Base-by-base conservation (phyloP, 148 eudicot genomes). In the Nyssa sinensis region DNA sequence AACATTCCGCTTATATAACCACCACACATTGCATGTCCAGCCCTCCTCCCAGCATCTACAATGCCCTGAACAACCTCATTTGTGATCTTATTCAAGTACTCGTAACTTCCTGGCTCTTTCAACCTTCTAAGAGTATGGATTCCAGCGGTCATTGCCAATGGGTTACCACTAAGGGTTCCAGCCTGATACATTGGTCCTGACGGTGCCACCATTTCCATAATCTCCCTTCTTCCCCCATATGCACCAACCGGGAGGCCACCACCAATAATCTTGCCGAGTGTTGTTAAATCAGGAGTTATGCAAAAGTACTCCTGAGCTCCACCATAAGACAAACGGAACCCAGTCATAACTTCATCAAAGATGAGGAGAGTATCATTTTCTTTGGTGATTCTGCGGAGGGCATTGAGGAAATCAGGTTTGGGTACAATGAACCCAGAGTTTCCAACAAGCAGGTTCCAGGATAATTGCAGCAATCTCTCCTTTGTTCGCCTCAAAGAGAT, bases 161-260 rank as follows among this genome's bases (percentile, higher is more conserved):
- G 99, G 88, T 96, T 96, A 21, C 98, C 98, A 72, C 99, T 96
- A 24, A 96, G 79, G 44, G 99, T 96, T 32, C 98, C 99, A 0
- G 97, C 99, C 73, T 92, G 96, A 79, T 95, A 95, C 94, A 95
- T 86, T 3, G 97, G 98, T 25, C 97, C 97, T 0, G 96, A 86
- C 6, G 99, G 99, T 23, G 98, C 99, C 44, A 96, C 98, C 97
- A 89, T 91, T 77, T 93, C 97, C 99, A 96, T 96, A 11, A 96
- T 96, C n/a, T 96, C 99, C 62, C 93, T 77, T 80, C 97, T 88
- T 30, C 97, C 99, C 64, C 99, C 99, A 44, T 93, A 96, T 32
- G 98, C 98, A 32, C 98, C 98, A 44, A 95, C 97, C 0, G 97
- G 98, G 16, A 95, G 69, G 29, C 98, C 98, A 14, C 98, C 98